Conservation (phyloP, 495 filamentous ascomycete genomes). For the Trichoderma parareesei region DNA sequence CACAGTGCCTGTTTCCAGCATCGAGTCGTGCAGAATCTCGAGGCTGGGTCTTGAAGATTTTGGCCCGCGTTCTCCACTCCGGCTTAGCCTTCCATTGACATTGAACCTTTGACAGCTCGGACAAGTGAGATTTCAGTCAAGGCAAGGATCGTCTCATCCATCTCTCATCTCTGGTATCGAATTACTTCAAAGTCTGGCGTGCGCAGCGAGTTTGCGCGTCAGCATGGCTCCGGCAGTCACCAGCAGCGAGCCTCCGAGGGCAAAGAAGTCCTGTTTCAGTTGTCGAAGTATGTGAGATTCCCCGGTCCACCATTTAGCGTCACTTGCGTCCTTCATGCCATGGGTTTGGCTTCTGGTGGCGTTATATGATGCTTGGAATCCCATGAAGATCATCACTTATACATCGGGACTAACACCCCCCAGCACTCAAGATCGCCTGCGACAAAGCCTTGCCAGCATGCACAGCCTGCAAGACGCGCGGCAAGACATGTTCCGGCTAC, state of each 20-base stretch:
- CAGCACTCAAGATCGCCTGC: slow-evolving; percentile 19
- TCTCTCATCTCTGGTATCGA: neutral
- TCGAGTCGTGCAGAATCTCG: neutral
- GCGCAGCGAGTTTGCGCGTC: neutral
- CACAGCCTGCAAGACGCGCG: slow-evolving; percentile 15
- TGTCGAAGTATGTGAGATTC: slow-evolving; percentile 8
- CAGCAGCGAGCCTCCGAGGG: neutral
- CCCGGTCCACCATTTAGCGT: neutral
- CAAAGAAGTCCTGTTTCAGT: neutral
- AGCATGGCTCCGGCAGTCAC: neutral
- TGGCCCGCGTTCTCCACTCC: neutral
- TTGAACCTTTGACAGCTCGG: neutral
- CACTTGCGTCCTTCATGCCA: neutral
- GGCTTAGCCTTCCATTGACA: neutral
- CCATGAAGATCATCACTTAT: too few relatives aligned
- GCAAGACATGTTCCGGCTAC: slow-evolving; percentile 17
- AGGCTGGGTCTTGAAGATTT: neutral
- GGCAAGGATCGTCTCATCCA: neutral
- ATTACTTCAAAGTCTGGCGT: neutral
- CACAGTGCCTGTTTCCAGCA: neutral
- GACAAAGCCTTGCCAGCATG: slow-evolving; percentile 17
- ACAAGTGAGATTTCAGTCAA: neutral
- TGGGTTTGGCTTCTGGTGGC: neutral
- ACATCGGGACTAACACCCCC: neutral
- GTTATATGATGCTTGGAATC: neutral